phyloP scores from a whole-genome alignment of 257 asterid species.

The Orobanche coerulescens region DNA sequence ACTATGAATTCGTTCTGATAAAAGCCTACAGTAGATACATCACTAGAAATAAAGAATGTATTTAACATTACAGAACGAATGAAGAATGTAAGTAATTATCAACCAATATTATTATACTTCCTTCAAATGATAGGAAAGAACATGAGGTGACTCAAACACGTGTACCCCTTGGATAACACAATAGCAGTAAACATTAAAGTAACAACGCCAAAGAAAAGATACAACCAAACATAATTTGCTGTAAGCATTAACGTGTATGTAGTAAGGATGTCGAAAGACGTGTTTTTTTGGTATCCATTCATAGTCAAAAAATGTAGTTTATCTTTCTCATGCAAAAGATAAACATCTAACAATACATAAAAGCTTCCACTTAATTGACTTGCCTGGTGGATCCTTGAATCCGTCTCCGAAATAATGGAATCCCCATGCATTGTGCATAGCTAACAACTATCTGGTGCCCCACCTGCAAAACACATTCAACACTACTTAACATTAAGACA shows the following conservation, averaged over 20 bases:
- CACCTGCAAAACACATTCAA: constrained; percentile 43
- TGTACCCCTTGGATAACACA: background rate
- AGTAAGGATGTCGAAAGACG: background rate
- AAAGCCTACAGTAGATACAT: constrained; percentile 6
- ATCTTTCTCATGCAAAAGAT: no score
- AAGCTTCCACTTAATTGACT: constrained; percentile 24
- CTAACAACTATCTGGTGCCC: constrained; percentile 88
- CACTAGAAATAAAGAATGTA: background rate
- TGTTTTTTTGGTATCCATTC: no score
- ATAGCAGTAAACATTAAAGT: no score
- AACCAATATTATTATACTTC: background rate
- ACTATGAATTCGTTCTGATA: background rate
- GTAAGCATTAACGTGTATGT: background rate
- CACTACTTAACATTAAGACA: background rate
- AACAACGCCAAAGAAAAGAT: background rate
- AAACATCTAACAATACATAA: background rate
- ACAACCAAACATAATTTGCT: background rate
- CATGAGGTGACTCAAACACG: background rate
- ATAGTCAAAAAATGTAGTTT: no score
- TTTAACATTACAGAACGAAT: background rate
- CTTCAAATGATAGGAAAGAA: background rate
- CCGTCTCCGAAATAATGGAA: constrained; percentile 87
- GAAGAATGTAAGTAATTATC: background rate
- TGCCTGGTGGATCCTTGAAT: constrained; percentile 92
- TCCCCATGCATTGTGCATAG: constrained; percentile 88